Evolutionary conservation across 768 basidiomycete genomes (phyloP), one percentile per base, ranked within the genome.

Genomic region (Suillus clintonianus): DNA sequence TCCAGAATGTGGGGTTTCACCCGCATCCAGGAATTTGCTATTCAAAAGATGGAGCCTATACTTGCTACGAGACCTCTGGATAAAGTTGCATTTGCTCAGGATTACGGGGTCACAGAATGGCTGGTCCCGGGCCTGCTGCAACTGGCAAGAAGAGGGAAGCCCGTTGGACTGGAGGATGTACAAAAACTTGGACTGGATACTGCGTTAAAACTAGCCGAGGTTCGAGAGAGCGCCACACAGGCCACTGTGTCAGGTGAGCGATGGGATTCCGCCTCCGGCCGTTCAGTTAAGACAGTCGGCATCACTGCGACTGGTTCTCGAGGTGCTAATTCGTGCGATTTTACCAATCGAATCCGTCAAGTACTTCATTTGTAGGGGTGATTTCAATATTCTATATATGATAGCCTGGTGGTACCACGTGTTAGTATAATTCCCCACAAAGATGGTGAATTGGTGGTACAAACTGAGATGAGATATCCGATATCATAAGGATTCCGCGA

Each of bases 1-100:
- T 69, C 81, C 7, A 75, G 67, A 7, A 76, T 78, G 69, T 82
- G 81, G 78, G 68, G 70, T 47, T 79, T 79, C 57, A 64, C 69
- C 22, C 58, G 63, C 17, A 56, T 81, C 36, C 72, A 78, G 39
- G 59, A 65, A 19, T 63, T 70, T 39, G 77, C 78, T 4, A 69
- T 79, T 19, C 15, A 72, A 5, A 60, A 66, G 2, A 68, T 83
- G 60, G 48, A 22, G 32, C 56, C 41, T 24, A 22, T 56, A 15
- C 24, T 37, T 27, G 37, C 55, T 22, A 11, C 8, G 5, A 17
- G 15, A 17, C 64, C 70, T 22, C 65, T 73, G 22, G 69, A 74
- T 37, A 76, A 73, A 58, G 67, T 81, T 39, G 59, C 57, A 4
- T 66, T 81, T 3, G 77, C 76, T 2, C 65, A 69, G 13, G 64